Percentiles rank a stretch among this genome's conserved stretches.
Evolutionary conservation across 768 basidiomycete genomes (phyloP).

Genomic region (Coprinopsis cinerea): DNA sequence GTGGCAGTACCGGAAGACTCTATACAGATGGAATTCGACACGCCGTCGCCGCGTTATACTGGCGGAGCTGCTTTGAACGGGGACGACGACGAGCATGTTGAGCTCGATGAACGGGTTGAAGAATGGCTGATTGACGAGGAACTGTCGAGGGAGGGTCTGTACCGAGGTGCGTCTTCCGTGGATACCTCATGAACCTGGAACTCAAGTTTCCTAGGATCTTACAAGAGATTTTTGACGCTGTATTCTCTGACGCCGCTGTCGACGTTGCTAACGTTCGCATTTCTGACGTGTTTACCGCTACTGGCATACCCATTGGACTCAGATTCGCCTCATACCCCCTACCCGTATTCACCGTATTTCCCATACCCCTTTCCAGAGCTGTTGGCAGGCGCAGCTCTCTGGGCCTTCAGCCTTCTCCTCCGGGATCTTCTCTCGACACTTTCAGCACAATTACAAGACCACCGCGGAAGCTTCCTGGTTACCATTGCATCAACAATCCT

Average conservation of each 20-base stretch:
- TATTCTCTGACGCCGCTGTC: conserved; percentile 59
- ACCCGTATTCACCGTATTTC: conserved; percentile 41
- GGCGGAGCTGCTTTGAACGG: conserved; percentile 16
- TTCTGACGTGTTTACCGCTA: conserved; percentile 45
- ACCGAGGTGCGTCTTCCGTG: conserved; percentile 19
- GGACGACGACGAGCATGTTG: conserved; percentile 21
- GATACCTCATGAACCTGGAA: conserved; percentile 9
- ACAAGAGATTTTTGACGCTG: conserved; percentile 44
- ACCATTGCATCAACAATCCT: conserved; percentile 31
- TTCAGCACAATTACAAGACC: conserved; percentile 45
- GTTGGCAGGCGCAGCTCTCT: conserved; percentile 54
- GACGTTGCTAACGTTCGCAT: conserved; percentile 40
- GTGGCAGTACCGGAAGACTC: conserved; percentile 23
- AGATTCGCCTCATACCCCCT: conserved; percentile 20
- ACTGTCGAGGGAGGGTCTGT: conserved; percentile 26
- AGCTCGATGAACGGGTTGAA: conserved; percentile 30
- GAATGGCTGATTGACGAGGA: conserved; percentile 27
- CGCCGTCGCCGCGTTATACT: conserved; percentile 6
- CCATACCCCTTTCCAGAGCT: conserved; percentile 63
- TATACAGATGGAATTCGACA: conserved; percentile 35
- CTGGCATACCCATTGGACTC: conserved; percentile 39
- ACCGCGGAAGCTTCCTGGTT: conserved; percentile 34
- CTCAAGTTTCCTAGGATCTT: conserved; percentile 47
- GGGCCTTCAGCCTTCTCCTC: conserved; percentile 51
- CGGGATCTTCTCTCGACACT: conserved; percentile 40